phyloP scores from a whole-genome alignment of 441 rosid species.

The Syzygium syzygioides region DNA sequence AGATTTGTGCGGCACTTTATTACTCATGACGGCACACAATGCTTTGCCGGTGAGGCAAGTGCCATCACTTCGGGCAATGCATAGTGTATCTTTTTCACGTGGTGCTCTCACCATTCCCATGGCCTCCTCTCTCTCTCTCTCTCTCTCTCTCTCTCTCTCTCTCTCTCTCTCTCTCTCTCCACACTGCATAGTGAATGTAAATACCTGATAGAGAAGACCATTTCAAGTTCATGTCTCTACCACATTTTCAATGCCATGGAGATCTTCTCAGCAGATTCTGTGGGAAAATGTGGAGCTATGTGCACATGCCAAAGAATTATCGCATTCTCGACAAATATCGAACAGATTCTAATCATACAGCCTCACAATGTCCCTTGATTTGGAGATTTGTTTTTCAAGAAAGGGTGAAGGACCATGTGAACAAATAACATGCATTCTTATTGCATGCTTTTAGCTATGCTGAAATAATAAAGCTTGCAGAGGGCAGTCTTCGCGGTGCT shows the following conservation, averaged over 20 bases:
- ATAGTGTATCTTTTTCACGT: not conserved
- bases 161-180: not conserved
- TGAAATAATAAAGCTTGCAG: not conserved
- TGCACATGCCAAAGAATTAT: not conserved
- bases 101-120: not conserved
- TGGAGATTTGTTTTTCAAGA: not conserved
- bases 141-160: not conserved
- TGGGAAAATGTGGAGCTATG: not conserved
- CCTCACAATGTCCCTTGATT: not conserved
- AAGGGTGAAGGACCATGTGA: not conserved
- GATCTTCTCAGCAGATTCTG: not conserved
- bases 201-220: not conserved
- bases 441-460: not conserved
- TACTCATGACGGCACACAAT: not conserved
- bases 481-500: not conserved
- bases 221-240: not conserved
- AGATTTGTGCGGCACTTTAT: not conserved
- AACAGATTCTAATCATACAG: not conserved
- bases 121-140: not conserved
- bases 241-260: not conserved
- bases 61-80: not conserved
- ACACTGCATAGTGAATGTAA: not conserved
- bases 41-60: not conserved
- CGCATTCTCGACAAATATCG: not conserved
- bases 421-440: not conserved